Evolutionary conservation across 2,329 filamentous ascomycete species (phyloP).

Genomic region (Podosphaera aphanis): DNA sequence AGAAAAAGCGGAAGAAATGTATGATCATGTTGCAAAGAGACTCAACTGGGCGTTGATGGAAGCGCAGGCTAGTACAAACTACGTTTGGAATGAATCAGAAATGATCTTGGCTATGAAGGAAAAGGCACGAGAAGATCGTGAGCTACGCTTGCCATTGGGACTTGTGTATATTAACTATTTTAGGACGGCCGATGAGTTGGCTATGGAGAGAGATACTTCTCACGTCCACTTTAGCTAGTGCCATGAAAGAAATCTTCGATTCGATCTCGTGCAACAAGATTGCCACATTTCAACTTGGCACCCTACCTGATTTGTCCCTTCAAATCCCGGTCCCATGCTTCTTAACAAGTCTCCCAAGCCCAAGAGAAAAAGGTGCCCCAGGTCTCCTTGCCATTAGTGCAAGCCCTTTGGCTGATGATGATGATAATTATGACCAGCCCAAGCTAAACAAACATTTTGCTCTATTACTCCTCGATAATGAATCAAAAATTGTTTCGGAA

Average conservation of each 20-base stretch:
- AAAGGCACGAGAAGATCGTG: constrained; percentile 45
- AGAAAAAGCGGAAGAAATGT: constrained; percentile 53
- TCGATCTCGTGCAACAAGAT: constrained; percentile 69
- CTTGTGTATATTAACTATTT: neutral
- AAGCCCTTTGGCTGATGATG: constrained; percentile 47
- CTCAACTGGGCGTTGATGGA: constrained; percentile 82
- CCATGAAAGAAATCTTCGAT: constrained; percentile 60
- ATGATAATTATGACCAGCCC: constrained; percentile 39
- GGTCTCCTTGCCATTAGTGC: constrained; percentile 76
- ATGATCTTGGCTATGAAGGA: constrained; percentile 61
- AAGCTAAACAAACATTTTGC: constrained; percentile 71
- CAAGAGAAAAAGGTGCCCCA: constrained; percentile 43
- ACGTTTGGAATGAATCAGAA: constrained; percentile 79
- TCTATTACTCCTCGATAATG: constrained; percentile 62
- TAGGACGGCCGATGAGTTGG: constrained; percentile 27
- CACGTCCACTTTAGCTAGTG: constrained; percentile 56
- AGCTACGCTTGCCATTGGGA: constrained; percentile 3
- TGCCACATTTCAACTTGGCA: constrained; percentile 45
- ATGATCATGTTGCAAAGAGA: constrained; percentile 74
- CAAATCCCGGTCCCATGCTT: constrained; percentile 45
- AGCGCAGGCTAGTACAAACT: constrained; percentile 71
- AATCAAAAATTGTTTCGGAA: constrained; percentile 47
- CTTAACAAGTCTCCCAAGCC: constrained; percentile 43
- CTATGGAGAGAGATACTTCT: constrained; percentile 50
- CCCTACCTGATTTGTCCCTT: constrained; percentile 35